A percentile compares a stretch with the other conserved stretches of the same genome.
Conservation (phyloP, 2,329 filamentous ascomycete species). For the Escovopsis weberi region DNA sequence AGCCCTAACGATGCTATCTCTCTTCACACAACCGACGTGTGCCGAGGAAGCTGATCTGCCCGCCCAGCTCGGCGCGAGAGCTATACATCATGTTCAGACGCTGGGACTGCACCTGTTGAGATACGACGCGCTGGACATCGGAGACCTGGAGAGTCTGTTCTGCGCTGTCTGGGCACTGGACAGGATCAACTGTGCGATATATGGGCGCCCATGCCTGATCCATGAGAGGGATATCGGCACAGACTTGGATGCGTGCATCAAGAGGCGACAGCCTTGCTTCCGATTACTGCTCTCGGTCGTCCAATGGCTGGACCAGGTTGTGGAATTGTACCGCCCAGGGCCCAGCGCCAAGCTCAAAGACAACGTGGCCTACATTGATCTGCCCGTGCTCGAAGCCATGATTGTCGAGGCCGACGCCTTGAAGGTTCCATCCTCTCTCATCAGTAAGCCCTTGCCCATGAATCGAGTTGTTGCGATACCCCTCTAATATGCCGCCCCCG, state of each 20-base stretch:
- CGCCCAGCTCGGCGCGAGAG: slow-evolving; percentile 36
- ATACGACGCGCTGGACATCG: slow-evolving; percentile 23
- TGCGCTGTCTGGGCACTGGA: slow-evolving; percentile 49
- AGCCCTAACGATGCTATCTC: slow-evolving; percentile 36
- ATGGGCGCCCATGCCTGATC: slow-evolving; percentile 43
- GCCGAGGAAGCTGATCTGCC: slow-evolving; percentile 40
- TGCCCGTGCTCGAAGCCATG: slow-evolving; percentile 43
- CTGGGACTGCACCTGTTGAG: slow-evolving; percentile 37
- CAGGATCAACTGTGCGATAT: slow-evolving; percentile 42
- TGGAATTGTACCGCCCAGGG: slow-evolving; percentile 44
- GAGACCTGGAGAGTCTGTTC: slow-evolving; percentile 35
- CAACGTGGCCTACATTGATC: slow-evolving; percentile 33
- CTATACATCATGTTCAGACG: slow-evolving; percentile 42
- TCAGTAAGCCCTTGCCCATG: slow-evolving; percentile 25
- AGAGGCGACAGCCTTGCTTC: slow-evolving; percentile 38
- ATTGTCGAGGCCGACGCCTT: slow-evolving; percentile 39
- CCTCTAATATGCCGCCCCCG: background rate
- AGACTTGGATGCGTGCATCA: slow-evolving; percentile 35
- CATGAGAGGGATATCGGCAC: slow-evolving; percentile 46
- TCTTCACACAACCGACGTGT: slow-evolving; percentile 43
- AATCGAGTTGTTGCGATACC: background rate
- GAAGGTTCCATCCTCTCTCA: slow-evolving; percentile 31
- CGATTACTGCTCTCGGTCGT: slow-evolving; percentile 41
- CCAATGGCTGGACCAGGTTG: slow-evolving; percentile 41
- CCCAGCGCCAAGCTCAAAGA: slow-evolving; percentile 27